phyloP scores from a whole-genome alignment of 257 asterid genomes.

The Plantago ovata region DNA sequence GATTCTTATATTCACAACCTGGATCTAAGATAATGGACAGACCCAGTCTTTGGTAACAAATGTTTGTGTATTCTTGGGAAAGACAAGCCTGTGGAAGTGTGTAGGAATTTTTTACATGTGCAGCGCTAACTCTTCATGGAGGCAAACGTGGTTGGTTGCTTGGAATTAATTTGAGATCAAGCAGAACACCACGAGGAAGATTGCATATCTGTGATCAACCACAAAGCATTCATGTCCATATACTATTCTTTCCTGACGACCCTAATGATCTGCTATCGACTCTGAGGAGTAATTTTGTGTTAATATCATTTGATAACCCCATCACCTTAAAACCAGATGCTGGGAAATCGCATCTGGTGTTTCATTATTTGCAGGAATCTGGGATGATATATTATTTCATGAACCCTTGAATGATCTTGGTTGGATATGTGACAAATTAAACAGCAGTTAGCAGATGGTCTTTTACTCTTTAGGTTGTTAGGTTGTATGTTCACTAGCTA shows the following conservation, averaged over 20 bases:
- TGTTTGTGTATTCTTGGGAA: conserved; percentile 2
- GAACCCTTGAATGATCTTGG: background rate
- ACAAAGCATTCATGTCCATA: conserved; percentile 8
- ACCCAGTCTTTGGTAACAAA: conserved; percentile 10
- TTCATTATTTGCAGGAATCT: conserved; percentile 53
- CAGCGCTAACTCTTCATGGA: conserved; percentile 5
- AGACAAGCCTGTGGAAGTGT: too few relatives aligned
- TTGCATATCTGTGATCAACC: conserved; percentile 8
- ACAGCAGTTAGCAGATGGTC: background rate
- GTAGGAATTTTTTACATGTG: conserved; percentile 8
- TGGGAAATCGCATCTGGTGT: conserved; percentile 40
- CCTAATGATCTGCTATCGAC: conserved; percentile 11
- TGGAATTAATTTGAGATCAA: background rate
- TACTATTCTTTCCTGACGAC: conserved; percentile 8
- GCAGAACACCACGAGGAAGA: conserved; percentile 10
- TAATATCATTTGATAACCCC: conserved; percentile 33
- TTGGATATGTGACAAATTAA: background rate
- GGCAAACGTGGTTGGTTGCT: conserved; percentile 14
- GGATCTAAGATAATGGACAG: conserved; percentile 9
- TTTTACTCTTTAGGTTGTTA: background rate
- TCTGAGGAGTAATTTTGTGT: conserved; percentile 21
- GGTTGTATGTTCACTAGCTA: background rate
- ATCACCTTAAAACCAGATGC: conserved; percentile 28
- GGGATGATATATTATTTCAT: conserved; percentile 29
- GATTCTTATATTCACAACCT: conserved; percentile 12